Conservation (phyloP, 352 stramenopile species). For the Peronospora farinosa region DNA sequence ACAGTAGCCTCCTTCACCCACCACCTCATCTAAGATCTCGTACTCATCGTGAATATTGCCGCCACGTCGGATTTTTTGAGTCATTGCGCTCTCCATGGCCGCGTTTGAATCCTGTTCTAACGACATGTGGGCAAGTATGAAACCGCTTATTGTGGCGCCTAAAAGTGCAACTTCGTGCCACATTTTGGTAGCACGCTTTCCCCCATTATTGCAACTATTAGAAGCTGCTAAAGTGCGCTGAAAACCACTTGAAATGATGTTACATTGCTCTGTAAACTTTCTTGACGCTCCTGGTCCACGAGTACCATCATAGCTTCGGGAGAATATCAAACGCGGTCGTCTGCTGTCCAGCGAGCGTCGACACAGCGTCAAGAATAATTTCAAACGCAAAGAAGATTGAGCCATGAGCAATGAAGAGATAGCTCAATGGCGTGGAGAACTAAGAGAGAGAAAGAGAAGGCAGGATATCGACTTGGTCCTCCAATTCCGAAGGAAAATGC, state of each 20-base stretch:
- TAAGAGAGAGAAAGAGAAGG: constrained; percentile 3
- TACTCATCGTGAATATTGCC: constrained; percentile 60
- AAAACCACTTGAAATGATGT: neutral
- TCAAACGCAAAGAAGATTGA: constrained; percentile 10
- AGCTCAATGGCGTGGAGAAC: neutral
- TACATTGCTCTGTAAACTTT: constrained; percentile 2
- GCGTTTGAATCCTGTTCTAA: constrained; percentile 12
- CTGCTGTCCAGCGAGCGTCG: constrained; percentile 11
- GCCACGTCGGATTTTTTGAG: constrained; percentile 13
- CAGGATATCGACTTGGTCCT: constrained; percentile 13
- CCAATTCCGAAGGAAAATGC: constrained; percentile 7
- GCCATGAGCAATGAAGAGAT: constrained; percentile 15
- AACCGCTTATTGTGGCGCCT: constrained; percentile 11
- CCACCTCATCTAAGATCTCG: constrained; percentile 73
- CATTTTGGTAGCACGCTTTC: neutral
- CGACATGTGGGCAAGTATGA: constrained; percentile 9
- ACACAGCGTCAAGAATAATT: constrained; percentile 18
- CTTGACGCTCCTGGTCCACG: neutral
- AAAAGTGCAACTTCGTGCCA: constrained; percentile 17
- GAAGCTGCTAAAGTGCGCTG: constrained; percentile 5
- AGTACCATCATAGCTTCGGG: neutral
- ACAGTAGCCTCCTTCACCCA: constrained; percentile 76
- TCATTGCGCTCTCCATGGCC: constrained; percentile 16
- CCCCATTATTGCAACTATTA: constrained; percentile 18
- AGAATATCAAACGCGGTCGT: constrained; percentile 5